Conservation (phyloP, 2,329 filamentous ascomycete genomes). For the Neofusicoccum ribis region DNA sequence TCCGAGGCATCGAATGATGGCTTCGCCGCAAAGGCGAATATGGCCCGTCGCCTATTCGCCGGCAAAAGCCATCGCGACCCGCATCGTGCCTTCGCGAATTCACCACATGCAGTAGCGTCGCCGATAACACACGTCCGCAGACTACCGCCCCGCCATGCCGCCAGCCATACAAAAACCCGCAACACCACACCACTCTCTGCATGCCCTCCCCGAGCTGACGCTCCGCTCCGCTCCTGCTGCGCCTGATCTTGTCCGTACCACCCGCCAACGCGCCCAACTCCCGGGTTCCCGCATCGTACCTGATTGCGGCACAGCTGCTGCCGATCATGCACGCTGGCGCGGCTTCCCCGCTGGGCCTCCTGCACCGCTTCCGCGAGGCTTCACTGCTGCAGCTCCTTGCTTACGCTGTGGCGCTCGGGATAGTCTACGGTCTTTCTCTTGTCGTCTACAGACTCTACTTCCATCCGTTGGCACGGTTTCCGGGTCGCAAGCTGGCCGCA, state of each 20-base stretch:
- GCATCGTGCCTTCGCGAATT: neutral
- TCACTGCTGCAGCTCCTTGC: neutral
- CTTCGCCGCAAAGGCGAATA: neutral
- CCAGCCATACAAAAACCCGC: neutral
- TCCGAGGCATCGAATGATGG: neutral
- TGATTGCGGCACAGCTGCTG: neutral
- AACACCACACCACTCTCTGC: neutral
- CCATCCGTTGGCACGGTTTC: constrained; percentile 13
- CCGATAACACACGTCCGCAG: neutral
- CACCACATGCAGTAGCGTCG: constrained; percentile 13
- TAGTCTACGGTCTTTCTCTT: neutral
- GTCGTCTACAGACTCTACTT: neutral
- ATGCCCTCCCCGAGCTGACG: neutral
- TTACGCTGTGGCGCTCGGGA: neutral
- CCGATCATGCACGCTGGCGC: neutral
- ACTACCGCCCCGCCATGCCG: neutral
- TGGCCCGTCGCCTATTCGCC: neutral
- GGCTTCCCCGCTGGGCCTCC: neutral
- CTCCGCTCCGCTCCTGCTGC: neutral
- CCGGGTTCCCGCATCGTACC: neutral
- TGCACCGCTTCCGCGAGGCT: neutral
- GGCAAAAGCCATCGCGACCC: neutral
- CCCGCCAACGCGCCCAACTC: neutral
- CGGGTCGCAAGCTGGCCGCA: constrained; percentile 23
- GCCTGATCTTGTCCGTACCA: neutral